phyloP scores from a whole-genome alignment of 441 rosid genomes.

The Daphne laureola region DNA sequence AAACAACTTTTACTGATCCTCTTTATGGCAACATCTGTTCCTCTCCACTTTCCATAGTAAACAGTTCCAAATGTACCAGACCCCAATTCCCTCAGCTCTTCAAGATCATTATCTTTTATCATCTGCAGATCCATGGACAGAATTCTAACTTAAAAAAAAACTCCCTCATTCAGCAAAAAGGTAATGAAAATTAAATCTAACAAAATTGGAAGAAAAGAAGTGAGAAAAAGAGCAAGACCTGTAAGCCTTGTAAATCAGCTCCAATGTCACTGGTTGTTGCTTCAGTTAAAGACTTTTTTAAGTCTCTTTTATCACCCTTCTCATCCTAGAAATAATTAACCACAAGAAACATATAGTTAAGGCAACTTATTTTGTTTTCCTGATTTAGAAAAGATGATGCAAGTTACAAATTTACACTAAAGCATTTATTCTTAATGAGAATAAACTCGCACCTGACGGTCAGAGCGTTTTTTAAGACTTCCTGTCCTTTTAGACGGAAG shows the following conservation, averaged over 20 bases:
- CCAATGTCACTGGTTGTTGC: conserved; percentile 65
- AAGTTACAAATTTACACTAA: neutral
- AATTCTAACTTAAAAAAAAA: neutral
- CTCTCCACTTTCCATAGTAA: conserved; percentile 88
- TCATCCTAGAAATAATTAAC: conserved; percentile 28
- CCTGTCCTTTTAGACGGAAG: conserved; percentile 27
- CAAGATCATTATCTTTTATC: conserved; percentile 67
- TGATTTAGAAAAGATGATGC: neutral
- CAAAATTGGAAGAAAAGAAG: neutral
- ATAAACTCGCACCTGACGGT: conserved; percentile 37
- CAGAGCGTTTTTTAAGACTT: conserved; percentile 24
- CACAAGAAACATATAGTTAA: too few relatives aligned
- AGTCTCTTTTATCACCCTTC: conserved; percentile 25
- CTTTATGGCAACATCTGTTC: conserved; percentile 92
- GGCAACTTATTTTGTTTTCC: too few relatives aligned
- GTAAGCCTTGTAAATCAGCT: conserved; percentile 74
- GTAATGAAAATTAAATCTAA: neutral
- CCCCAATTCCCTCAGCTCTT: conserved; percentile 77
- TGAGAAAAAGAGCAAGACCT: conserved; percentile 30
- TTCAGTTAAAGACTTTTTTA: conserved; percentile 42
- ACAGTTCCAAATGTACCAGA: conserved; percentile 96
- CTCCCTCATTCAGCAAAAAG: neutral
- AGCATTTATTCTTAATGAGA: neutral
- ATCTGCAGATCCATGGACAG: conserved; percentile 32
- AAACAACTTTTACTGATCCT: conserved; percentile 85